Percentiles rank a stretch among this genome's conserved stretches.
phyloP scores from a whole-genome alignment of 352 stramenopile species.

The Phytopythium vexans region DNA sequence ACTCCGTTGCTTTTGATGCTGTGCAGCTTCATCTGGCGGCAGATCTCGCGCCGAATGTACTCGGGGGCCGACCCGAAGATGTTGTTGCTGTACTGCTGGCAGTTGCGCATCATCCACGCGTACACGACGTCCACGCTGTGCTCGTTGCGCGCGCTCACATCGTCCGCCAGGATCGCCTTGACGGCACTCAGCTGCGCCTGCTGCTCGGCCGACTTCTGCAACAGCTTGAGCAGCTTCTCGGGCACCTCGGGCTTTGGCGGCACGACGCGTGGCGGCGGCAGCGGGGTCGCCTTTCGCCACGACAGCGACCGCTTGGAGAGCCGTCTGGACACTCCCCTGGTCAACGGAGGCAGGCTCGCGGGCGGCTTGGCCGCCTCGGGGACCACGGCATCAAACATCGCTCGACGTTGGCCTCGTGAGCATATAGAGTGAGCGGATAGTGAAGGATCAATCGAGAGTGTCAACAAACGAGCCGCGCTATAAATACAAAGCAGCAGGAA shows the following conservation, averaged over 20 bases:
- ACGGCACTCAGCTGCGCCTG: conserved; percentile 43
- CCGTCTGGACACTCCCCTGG: neutral
- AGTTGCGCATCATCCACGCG: conserved; percentile 79
- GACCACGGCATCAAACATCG: neutral
- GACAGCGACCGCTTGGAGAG: conserved; percentile 1
- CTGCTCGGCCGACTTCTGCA: conserved; percentile 53
- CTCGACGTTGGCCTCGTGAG: too few relatives aligned
- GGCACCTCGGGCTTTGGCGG: conserved; percentile 30
- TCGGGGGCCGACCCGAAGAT: conserved; percentile 73
- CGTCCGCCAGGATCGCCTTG: conserved; percentile 50
- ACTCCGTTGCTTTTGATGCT: conserved; percentile 47
- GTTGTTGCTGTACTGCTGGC: conserved; percentile 81
- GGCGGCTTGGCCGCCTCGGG: neutral
- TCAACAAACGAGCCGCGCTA: too few relatives aligned
- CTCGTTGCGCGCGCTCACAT: conserved; percentile 52
- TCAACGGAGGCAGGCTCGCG: neutral
- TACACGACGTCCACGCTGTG: conserved; percentile 69
- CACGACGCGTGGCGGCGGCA: neutral
- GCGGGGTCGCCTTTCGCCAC: neutral
- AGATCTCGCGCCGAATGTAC: conserved; percentile 79
- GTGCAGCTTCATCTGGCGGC: conserved; percentile 69
- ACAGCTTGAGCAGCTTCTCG: conserved; percentile 48
- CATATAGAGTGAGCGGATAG: too few relatives aligned
- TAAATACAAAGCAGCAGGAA: too few relatives aligned
- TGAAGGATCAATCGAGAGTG: too few relatives aligned